These are phyloP conservation scores for Pythium periplocum DNA, from an alignment of 352 stramenopile genomes.

Conservation along the genomic window DNA sequence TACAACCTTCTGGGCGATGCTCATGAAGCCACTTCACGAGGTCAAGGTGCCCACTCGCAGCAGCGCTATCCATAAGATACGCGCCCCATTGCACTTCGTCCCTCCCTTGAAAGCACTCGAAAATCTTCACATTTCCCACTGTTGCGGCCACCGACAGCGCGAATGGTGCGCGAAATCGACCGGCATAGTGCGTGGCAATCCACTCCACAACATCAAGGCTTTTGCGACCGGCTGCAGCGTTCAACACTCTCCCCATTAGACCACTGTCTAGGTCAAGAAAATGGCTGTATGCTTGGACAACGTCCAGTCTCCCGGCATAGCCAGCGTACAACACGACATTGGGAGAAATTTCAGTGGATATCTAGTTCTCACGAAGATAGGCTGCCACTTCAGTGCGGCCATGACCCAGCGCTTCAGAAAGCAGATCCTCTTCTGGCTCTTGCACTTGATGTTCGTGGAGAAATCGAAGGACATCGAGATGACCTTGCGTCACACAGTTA, in stretches of 20 bases:
- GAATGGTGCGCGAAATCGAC: too few relatives aligned
- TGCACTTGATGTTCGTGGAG: slow-evolving; percentile 13
- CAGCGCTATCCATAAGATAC: slow-evolving; percentile 12
- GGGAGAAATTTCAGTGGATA: too few relatives aligned
- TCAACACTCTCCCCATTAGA: too few relatives aligned
- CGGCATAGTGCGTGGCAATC: too few relatives aligned
- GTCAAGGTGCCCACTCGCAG: slow-evolving; percentile 5
- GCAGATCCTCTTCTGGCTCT: not conserved
- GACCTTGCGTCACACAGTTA: slow-evolving; percentile 1
- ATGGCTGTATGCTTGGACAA: too few relatives aligned
- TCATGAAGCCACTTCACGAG: slow-evolving; percentile 19
- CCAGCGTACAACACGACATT: too few relatives aligned
- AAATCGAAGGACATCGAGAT: slow-evolving; percentile 15
- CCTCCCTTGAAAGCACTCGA: slow-evolving; percentile 15
- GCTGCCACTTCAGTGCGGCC: slow-evolving; percentile 9
- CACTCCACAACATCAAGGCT: too few relatives aligned
- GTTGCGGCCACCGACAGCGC: too few relatives aligned
- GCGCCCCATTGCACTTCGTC: slow-evolving; percentile 8
- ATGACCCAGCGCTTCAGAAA: slow-evolving; percentile 5
- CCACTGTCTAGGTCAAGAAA: too few relatives aligned
- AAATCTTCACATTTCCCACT: slow-evolving; percentile 8
- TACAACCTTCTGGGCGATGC: slow-evolving; percentile 15
- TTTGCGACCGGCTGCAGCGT: too few relatives aligned
- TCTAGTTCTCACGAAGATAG: slow-evolving; percentile 1
- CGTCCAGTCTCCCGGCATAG: too few relatives aligned